These are phyloP conservation scores for Cephaloascus albidus DNA, from an alignment of 805 yeast genomes.

Conservation along the genomic window DNA sequence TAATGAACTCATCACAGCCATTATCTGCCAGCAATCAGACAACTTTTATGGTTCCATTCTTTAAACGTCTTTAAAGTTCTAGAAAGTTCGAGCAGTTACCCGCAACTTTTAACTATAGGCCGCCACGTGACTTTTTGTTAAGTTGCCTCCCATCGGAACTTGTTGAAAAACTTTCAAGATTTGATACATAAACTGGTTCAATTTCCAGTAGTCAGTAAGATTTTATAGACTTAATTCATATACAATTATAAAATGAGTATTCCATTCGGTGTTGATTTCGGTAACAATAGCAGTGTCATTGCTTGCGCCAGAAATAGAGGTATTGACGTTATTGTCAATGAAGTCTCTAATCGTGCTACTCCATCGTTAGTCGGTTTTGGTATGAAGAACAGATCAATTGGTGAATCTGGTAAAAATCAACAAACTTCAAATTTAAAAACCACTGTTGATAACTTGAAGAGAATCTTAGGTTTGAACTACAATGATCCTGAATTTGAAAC, in stretches of 20 bases:
- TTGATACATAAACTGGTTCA: too few species aligned
- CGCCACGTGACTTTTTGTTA: too few species aligned
- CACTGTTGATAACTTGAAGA: conserved; percentile 90
- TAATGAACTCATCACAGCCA: too few species aligned
- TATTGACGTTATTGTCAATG: conserved; percentile 95
- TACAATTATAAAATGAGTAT: conserved; percentile 56
- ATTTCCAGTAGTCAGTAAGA: too few species aligned
- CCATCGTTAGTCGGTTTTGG: conserved; percentile 93
- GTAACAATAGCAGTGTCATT: conserved; percentile 87
- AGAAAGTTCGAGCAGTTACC: too few species aligned
- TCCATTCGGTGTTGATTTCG: conserved; percentile 97
- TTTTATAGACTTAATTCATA: too few species aligned
- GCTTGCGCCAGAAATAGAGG: conserved; percentile 98
- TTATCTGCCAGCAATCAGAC: too few species aligned
- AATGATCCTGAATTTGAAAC: conserved; percentile 66
- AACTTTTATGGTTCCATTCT: too few species aligned
- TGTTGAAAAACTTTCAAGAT: too few species aligned
- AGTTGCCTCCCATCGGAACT: too few species aligned
- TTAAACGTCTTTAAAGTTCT: too few species aligned
- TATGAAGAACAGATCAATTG: conserved; percentile 77
- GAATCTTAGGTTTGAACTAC: conserved; percentile 75
- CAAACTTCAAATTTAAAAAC: conserved; percentile 95
- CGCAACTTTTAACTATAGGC: too few species aligned
- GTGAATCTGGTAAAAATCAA: conserved; percentile 94
- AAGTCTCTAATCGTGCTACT: conserved; percentile 95